Evolutionary conservation across 1,284 basidiomycete genomes (phyloP).

Genomic region (Rhodotorula sp.): DNA sequence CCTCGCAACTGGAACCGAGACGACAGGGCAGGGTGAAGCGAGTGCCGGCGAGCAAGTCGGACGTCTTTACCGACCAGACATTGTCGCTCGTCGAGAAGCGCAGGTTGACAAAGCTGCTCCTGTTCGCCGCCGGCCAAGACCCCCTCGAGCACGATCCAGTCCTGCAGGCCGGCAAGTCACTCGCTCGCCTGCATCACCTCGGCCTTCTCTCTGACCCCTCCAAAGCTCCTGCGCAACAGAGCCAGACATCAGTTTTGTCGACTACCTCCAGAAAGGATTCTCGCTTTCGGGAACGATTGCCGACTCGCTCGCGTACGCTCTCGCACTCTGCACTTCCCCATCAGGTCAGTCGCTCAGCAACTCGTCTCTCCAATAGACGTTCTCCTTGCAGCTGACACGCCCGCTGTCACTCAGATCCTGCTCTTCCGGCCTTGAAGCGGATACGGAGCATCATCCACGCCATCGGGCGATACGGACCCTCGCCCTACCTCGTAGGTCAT

Average conservation of each 20-base stretch:
- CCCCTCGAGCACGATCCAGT: constrained; percentile 59
- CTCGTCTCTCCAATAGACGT: not conserved
- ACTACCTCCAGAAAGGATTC: constrained; percentile 26
- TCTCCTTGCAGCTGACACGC: not conserved
- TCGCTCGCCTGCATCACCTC: not conserved
- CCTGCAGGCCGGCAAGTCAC: constrained; percentile 16
- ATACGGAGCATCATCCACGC: constrained; percentile 73
- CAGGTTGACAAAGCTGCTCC: constrained; percentile 86
- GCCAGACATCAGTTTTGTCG: constrained; percentile 52
- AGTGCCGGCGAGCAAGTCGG: constrained; percentile 89
- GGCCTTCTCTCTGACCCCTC: not conserved
- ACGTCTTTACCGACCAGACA: constrained; percentile 81
- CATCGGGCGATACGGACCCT: constrained; percentile 81
- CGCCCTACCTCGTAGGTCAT: constrained; percentile 88
- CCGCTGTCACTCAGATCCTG: constrained; percentile 16
- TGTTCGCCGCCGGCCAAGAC: constrained; percentile 68
- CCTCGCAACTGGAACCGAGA: not conserved
- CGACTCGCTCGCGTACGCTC: constrained; percentile 43
- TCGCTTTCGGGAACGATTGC: constrained; percentile 20
- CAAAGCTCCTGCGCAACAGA: constrained; percentile 54
- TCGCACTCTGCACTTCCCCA: constrained; percentile 46
- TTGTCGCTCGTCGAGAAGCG: constrained; percentile 83
- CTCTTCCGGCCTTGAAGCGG: constrained; percentile 60
- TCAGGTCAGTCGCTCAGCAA: constrained; percentile 11
- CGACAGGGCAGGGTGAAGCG: constrained; percentile 44